phyloP scores from a whole-genome alignment of 2,329 filamentous ascomycete genomes.

The Zasmidium citrigriseum region DNA sequence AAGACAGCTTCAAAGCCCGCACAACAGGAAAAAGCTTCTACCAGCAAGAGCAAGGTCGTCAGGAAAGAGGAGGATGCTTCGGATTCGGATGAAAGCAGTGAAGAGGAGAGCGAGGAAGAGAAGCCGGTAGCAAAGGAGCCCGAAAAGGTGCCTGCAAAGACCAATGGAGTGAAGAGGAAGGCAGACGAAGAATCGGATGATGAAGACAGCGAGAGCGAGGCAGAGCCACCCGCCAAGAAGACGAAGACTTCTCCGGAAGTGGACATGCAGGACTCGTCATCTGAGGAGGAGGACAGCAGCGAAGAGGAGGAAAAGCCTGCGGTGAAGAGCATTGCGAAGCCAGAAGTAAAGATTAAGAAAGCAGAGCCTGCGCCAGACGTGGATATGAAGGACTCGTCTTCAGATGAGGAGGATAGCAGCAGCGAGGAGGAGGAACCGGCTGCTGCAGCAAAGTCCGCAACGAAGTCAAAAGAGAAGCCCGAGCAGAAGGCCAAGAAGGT shows the following conservation, averaged over 20 bases:
- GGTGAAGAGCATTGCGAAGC: too few species aligned
- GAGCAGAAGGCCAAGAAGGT: constrained; percentile 16
- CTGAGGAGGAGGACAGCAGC: constrained; percentile 15
- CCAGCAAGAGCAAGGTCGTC: constrained; percentile 8
- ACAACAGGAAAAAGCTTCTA: constrained; percentile 3
- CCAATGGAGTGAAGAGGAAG: constrained; percentile 35
- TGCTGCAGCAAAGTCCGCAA: too few species aligned
- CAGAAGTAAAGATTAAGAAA: constrained; percentile 15
- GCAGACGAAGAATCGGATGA: constrained; percentile 12
- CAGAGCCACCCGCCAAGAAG: constrained; percentile 13
- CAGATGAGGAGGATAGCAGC: constrained; percentile 12
- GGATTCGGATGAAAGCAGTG: constrained; percentile 13
- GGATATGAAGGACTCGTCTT: background rate
- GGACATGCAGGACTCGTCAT: background rate
- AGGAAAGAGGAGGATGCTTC: background rate
- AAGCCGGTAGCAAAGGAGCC: constrained; percentile 17
- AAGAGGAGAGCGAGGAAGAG: constrained; percentile 32
- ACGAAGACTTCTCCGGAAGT: constrained; percentile 9
- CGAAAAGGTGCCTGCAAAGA: constrained; percentile 17
- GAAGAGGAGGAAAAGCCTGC: constrained; percentile 14
- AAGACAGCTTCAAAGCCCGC: background rate
- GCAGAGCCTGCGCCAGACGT: constrained; percentile 8
- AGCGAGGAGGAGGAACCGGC: constrained; percentile 4
- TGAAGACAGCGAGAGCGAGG: constrained; percentile 11
- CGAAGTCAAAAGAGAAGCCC: too few species aligned